Base-by-base conservation (phyloP, 2,329 filamentous ascomycete genomes). In the Septoria petroselini region DNA sequence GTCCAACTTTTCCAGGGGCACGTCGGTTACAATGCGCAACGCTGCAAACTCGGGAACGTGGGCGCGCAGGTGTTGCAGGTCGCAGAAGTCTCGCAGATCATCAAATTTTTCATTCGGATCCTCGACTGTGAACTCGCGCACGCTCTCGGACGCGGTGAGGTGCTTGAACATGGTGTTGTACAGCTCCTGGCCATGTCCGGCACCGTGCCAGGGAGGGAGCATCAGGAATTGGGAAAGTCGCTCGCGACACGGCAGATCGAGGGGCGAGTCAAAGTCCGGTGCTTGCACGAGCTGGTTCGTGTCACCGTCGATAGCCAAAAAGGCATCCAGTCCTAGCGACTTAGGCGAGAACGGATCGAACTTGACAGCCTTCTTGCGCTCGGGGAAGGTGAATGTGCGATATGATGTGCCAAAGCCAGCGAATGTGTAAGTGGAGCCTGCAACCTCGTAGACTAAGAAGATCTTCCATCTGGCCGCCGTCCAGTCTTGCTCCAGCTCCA, bases 221-320 rank as follows among this genome's bases (percentile, higher is more conserved):
- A 98, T 84, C 53, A 98, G 66, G 69, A 97, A 97, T 68, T 98
- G 93, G 0, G 91, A 95, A 58, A 98, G 88, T 37, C 94, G 81
- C 52, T 88, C 82, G 31, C 91, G 83, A 61, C 85, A 86, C 9
- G 88, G 85, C 2, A 91, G 77, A 41, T 84, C 73, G 3, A 76
- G 79, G 68, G 57, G 65, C 27, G 64, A 61, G 84, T 73, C n/a
- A 70, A 59, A 48, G 64, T 61, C 47, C 54, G 56, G 43, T 14
- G 34, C 21, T 23, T 55, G 45, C 15, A 53, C 38, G 8, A 60
- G 46, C 27, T 55, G 23, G 30, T 61, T 61, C 5, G 52, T 43
- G 18, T 48, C 31, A 2, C 45, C 41, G 7, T 58, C 43, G 2
- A 54, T 46, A 25, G 9, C 73, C 65, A 25, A 71, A 57, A 63